Percentiles rank a stretch among this genome's conserved stretches.
phyloP scores from a whole-genome alignment of 768 basidiomycete species.

The Panus rudis region DNA sequence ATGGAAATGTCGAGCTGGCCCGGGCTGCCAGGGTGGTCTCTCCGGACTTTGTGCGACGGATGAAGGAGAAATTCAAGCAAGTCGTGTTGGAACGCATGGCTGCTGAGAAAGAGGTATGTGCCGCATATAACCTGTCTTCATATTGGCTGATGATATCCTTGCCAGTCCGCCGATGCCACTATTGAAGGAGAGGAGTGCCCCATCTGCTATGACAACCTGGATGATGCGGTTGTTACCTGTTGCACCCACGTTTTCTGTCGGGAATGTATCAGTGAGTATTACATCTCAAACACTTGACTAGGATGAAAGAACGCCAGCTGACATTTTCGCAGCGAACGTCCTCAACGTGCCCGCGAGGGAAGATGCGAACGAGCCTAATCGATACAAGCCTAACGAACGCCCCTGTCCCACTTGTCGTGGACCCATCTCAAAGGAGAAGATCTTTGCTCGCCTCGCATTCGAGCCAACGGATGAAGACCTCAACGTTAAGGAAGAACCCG shows the following conservation, averaged over 20 bases:
- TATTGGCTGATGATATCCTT: not conserved
- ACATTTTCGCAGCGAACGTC: conserved; percentile 30
- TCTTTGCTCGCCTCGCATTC: conserved; percentile 56
- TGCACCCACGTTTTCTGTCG: conserved; percentile 61
- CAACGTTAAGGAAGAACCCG: conserved; percentile 9
- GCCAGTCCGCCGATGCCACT: conserved; percentile 39
- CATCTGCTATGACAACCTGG: conserved; percentile 56
- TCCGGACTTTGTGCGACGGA: conserved; percentile 39
- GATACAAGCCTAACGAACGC: conserved; percentile 37
- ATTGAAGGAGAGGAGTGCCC: conserved; percentile 53
- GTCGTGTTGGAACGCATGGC: conserved; percentile 35
- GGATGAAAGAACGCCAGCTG: not conserved
- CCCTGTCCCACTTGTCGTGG: conserved; percentile 60
- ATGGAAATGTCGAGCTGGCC: conserved; percentile 34
- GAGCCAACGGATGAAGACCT: conserved; percentile 49
- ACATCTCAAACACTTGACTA: no score
- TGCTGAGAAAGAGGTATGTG: conserved; percentile 46
- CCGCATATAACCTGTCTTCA: not conserved
- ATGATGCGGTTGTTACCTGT: conserved; percentile 45
- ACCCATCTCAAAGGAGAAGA: conserved; percentile 35
- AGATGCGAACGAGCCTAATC: conserved; percentile 29
- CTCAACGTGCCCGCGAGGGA: conserved; percentile 30
- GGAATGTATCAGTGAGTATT: conserved; percentile 44
- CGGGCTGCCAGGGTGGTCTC: conserved; percentile 39
- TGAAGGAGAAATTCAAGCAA: conserved; percentile 42